Conservation (phyloP, 2,329 filamentous ascomycete species). For the Exophiala alcalophila region DNA sequence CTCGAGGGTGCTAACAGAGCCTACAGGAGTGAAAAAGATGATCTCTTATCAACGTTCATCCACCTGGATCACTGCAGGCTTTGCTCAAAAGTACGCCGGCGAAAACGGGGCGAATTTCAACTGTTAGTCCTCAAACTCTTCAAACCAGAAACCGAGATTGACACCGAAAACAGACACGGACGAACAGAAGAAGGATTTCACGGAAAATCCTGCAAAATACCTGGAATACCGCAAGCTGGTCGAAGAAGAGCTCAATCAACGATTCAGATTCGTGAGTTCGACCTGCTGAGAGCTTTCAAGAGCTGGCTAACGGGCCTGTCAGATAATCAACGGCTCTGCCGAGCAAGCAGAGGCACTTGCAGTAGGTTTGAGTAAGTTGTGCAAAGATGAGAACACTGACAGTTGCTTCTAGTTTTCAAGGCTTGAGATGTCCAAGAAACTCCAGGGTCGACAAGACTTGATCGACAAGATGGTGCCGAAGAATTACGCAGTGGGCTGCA, state of each 20-base stretch:
- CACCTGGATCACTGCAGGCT: constrained; percentile 31
- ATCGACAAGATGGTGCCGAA: constrained; percentile 46
- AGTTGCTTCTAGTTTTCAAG: constrained; percentile 29
- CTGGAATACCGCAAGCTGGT: constrained; percentile 36
- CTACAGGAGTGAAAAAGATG: constrained; percentile 34
- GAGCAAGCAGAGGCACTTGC: constrained; percentile 33
- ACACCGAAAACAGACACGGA: constrained; percentile 38
- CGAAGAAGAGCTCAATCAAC: constrained; percentile 29
- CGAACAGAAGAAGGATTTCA: constrained; percentile 25
- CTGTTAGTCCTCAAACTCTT: constrained; percentile 37
- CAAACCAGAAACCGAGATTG: constrained; percentile 44
- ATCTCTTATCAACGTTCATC: constrained; percentile 28
- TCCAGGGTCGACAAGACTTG: constrained; percentile 37
- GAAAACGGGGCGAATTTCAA: constrained; percentile 31
- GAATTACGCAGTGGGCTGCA: constrained; percentile 20
- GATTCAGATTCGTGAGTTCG: constrained; percentile 23
- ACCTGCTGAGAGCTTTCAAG: constrained; percentile 1
- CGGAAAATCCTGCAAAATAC: constrained; percentile 20
- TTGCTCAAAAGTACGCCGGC: constrained; percentile 25
- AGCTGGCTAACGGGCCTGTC: constrained; percentile 1
- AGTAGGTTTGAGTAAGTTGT: constrained; percentile 40
- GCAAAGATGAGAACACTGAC: constrained; percentile 40
- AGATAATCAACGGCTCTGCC: background rate
- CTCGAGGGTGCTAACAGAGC: constrained; percentile 1
- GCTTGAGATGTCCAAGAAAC: constrained; percentile 7